These are phyloP conservation scores for Fusarium pseudonygamai DNA, from an alignment of 2,329 filamentous ascomycete genomes.

Conservation along the genomic window DNA sequence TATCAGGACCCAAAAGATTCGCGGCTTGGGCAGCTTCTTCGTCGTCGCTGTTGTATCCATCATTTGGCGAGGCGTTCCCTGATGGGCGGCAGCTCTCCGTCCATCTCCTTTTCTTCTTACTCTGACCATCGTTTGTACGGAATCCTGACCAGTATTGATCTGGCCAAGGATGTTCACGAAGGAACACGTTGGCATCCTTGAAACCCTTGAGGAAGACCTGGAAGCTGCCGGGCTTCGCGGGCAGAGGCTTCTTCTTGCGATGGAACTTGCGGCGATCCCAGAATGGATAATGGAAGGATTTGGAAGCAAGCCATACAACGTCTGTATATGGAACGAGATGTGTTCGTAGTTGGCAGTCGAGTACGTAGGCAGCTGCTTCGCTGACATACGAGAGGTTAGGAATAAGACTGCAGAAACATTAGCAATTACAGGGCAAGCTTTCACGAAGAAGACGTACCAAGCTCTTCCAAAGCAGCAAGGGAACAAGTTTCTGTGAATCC, in stretches of 20 bases:
- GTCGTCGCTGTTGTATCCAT: constrained; percentile 72
- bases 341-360: constrained; percentile 89
- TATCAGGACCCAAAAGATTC: constrained; percentile 61
- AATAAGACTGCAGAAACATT: constrained; percentile 70
- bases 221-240: constrained; percentile 93
- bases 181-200: constrained; percentile 95
- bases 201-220: constrained; percentile 97
- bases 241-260: constrained; percentile 85
- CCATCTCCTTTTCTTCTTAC: constrained; percentile 71
- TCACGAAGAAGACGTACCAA: constrained; percentile 63
- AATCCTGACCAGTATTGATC: constrained; percentile 83
- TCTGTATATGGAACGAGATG: constrained; percentile 97
- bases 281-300: constrained; percentile 97
- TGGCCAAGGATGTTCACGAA: constrained; percentile 96
- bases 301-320: constrained; percentile 92
- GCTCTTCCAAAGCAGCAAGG: constrained; percentile 96
- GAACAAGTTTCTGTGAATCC: constrained; percentile 97
- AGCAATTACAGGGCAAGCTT: neutral
- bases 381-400: constrained; percentile 98
- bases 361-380: constrained; percentile 94
- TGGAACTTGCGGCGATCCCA: constrained; percentile 93
- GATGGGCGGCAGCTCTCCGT: constrained; percentile 81
- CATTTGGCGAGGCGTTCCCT: constrained; percentile 60
- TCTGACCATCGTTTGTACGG: constrained; percentile 72
- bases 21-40: constrained; percentile 60